phyloP scores from a whole-genome alignment of 129 eudicot species.

The Mikania micrantha region DNA sequence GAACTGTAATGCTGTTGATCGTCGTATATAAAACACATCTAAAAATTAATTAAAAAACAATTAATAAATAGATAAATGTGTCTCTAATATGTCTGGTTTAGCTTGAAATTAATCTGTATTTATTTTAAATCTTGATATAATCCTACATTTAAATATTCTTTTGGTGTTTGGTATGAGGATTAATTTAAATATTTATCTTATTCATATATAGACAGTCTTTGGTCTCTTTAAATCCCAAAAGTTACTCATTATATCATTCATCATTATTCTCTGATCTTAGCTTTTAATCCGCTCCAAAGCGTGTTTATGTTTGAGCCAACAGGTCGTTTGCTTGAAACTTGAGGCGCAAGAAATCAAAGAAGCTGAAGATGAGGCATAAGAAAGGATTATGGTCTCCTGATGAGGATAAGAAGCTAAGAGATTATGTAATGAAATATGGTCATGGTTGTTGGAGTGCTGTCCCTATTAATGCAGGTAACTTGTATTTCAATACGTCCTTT shows the following conservation, averaged over 20 bases:
- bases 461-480: constrained; percentile 68
- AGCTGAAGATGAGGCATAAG: constrained; percentile 51
- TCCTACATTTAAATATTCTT: constrained; percentile 1
- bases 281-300: too few relatives aligned
- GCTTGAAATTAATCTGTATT: constrained; percentile 9
- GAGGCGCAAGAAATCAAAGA: constrained; percentile 44
- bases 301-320: neutral
- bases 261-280: constrained; percentile 11
- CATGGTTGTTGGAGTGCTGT: constrained; percentile 85
- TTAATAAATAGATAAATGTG: neutral
- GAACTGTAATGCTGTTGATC: constrained; percentile 8
- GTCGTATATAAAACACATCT: constrained; percentile 8
- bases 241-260: constrained; percentile 19
- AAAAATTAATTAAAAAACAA: neutral
- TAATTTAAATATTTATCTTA: constrained; percentile 6
- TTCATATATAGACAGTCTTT: too few relatives aligned
- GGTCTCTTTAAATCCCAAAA: too few relatives aligned
- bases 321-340: constrained; percentile 4
- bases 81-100: constrained; percentile 8
- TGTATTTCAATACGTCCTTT: constrained; percentile 1
- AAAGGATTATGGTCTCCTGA: constrained; percentile 95
- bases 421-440: constrained; percentile 61
- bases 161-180: neutral
- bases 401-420: constrained; percentile 72
- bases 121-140: neutral